Conservation (phyloP, 2,329 filamentous ascomycete species). For the Teratosphaeria epicoccoides region DNA sequence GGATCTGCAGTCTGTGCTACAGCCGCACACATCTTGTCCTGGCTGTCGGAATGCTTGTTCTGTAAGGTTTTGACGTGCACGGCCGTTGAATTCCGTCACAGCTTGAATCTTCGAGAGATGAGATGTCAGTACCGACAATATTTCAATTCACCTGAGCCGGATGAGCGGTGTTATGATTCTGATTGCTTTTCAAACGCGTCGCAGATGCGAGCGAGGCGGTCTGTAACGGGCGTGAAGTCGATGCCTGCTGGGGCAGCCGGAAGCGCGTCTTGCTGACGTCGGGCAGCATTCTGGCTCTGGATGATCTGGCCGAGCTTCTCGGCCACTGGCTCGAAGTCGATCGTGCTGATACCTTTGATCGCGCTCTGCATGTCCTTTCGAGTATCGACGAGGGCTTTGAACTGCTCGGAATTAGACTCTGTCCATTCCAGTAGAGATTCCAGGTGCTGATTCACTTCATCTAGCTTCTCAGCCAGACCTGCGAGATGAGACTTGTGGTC, state of each 20-base stretch:
- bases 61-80: conserved; percentile 11
- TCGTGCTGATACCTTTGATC: conserved; percentile 6
- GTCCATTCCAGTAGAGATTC: conserved; percentile 7
- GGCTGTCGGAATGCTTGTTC: conserved; percentile 4
- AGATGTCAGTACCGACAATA: conserved; percentile 19
- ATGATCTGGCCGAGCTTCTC: conserved; percentile 13
- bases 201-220: conserved; percentile 15
- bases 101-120: conserved; percentile 22
- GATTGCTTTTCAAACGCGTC: conserved; percentile 10
- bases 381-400: conserved; percentile 13
- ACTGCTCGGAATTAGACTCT: conserved; percentile 9
- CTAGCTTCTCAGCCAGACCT: conserved; percentile 6
- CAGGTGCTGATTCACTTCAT: conserved; percentile 6
- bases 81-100: conserved; percentile 20
- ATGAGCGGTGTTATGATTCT: neutral
- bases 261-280: neutral
- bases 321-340: conserved; percentile 13
- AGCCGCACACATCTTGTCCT: conserved; percentile 5
- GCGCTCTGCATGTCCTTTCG: conserved; percentile 13
- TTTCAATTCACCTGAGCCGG: conserved; percentile 14
- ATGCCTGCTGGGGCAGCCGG: conserved; percentile 6
- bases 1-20: conserved; percentile 7
- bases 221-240: conserved; percentile 19
- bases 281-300: conserved; percentile 7
- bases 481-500: neutral